Percentiles rank a stretch among this genome's conserved stretches.
Evolutionary conservation across 768 basidiomycete genomes (phyloP).

Genomic region (Boletus tylopilopsis): DNA sequence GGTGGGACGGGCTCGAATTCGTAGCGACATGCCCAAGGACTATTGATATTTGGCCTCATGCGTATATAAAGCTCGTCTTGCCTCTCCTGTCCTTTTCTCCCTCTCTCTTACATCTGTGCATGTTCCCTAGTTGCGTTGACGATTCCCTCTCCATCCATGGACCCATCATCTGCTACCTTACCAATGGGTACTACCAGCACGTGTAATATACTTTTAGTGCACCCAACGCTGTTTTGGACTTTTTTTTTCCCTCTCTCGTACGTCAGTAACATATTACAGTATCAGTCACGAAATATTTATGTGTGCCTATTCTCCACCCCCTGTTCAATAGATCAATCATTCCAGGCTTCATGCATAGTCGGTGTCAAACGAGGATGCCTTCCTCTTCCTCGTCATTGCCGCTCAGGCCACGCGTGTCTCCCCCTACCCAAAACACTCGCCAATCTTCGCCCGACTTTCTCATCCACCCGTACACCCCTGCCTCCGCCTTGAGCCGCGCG

Average conservation of each 20-base stretch:
- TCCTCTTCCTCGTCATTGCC: conserved; percentile 27
- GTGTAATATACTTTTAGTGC: conserved; percentile 29
- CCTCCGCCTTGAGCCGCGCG: conserved; percentile 44
- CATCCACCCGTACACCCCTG: conserved; percentile 79
- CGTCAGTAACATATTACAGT: conserved; percentile 15
- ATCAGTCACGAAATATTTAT: conserved; percentile 20
- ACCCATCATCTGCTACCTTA: conserved; percentile 23
- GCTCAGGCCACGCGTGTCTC: conserved; percentile 36
- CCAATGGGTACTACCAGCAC: conserved; percentile 18
- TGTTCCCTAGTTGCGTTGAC: conserved; percentile 18
- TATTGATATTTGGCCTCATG: conserved; percentile 14
- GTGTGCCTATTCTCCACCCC: conserved; percentile 3
- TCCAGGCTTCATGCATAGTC: neutral
- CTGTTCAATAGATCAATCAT: neutral
- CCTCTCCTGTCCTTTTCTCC: too few relatives aligned
- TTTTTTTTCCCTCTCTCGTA: conserved; percentile 5
- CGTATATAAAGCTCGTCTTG: conserved; percentile 12
- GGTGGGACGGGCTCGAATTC: conserved; percentile 29
- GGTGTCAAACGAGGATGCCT: conserved; percentile 24
- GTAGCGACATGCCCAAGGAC: conserved; percentile 7
- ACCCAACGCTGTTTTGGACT: conserved; percentile 21
- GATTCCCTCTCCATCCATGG: conserved; percentile 9
- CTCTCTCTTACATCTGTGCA: conserved; percentile 1
- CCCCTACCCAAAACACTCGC: conserved; percentile 82
- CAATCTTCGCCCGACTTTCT: conserved; percentile 71